Percentiles rank a stretch among this genome's conserved stretches.
phyloP scores from a whole-genome alignment of 805 yeast genomes.

The Candida succiphila region DNA sequence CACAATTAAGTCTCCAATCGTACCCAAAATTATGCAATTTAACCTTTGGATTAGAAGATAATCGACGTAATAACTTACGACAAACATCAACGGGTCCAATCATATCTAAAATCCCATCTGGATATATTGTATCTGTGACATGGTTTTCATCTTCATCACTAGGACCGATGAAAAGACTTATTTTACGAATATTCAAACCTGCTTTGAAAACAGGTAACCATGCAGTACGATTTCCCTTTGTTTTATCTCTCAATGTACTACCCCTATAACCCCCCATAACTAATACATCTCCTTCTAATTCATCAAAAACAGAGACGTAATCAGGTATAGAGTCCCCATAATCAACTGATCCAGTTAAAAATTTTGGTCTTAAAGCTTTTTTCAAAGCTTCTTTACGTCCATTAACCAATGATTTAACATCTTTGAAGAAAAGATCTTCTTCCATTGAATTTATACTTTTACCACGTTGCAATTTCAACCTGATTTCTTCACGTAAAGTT shows the following conservation, averaged over 20 bases:
- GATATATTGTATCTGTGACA: slow-evolving; percentile 42
- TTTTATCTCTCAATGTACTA: slow-evolving; percentile 59
- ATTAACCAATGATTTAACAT: slow-evolving; percentile 51
- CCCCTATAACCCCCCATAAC: slow-evolving; percentile 89
- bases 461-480: slow-evolving; percentile 37
- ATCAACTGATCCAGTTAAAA: slow-evolving; percentile 5
- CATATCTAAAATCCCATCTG: slow-evolving; percentile 73
- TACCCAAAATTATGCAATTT: slow-evolving; percentile 74
- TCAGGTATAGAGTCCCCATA: slow-evolving; percentile 19
- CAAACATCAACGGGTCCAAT: slow-evolving; percentile 85
- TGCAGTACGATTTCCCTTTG: slow-evolving; percentile 49
- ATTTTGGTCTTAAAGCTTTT: slow-evolving; percentile 44
- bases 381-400: slow-evolving; percentile 63
- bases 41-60: slow-evolving; percentile 47
- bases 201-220: slow-evolving; percentile 84
- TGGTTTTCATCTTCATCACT: slow-evolving; percentile 54
- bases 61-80: slow-evolving; percentile 43
- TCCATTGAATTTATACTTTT: slow-evolving; percentile 51
- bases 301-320: slow-evolving; percentile 39
- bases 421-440: slow-evolving; percentile 48
- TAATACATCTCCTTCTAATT: slow-evolving; percentile 68
- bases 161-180: slow-evolving; percentile 68
- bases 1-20: slow-evolving; percentile 82
- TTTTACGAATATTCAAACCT: slow-evolving; percentile 64
- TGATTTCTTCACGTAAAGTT: slow-evolving; percentile 22